These are phyloP conservation scores for Tuber aestivum DNA, from an alignment of 495 filamentous ascomycete genomes.

Conservation along the genomic window DNA sequence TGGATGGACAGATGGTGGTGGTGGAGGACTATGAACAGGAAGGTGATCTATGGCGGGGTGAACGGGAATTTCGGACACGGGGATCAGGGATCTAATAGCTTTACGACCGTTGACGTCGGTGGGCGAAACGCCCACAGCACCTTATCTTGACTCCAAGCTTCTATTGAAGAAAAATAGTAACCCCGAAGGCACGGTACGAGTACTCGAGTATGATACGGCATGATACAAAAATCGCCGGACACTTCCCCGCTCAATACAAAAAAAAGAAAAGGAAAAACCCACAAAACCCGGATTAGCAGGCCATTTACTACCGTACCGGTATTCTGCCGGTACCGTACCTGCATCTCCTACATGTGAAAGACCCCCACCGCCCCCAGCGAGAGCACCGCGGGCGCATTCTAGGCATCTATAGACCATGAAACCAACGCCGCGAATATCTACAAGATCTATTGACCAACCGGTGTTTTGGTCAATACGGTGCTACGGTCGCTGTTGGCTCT, in stretches of 20 bases:
- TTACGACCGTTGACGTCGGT: conserved; percentile 3
- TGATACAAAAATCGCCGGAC: not conserved
- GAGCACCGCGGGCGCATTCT: not conserved
- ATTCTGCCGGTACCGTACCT: not conserved
- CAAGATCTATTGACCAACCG: not conserved
- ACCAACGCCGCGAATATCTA: not conserved
- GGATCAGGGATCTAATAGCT: conserved; percentile 1
- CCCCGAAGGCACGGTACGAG: not conserved
- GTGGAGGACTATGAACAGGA: not conserved
- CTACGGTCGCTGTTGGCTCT: not conserved
- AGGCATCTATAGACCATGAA: not conserved
- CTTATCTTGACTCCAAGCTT: not conserved
- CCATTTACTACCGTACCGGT: not conserved
- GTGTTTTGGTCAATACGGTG: not conserved
- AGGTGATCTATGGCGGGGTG: not conserved
- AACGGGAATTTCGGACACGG: conserved; percentile 2
- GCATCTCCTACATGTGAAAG: conserved; percentile 1
- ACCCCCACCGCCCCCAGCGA: not conserved
- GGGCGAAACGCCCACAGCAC: not conserved
- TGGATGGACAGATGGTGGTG: not conserved
- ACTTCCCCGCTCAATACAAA: not conserved
- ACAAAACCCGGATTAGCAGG: not conserved
- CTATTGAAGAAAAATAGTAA: not conserved
- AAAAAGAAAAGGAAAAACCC: not conserved
- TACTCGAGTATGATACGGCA: too few species aligned